phyloP scores from a whole-genome alignment of 2,329 filamentous ascomycete genomes.

The Trichoderma harzianum region DNA sequence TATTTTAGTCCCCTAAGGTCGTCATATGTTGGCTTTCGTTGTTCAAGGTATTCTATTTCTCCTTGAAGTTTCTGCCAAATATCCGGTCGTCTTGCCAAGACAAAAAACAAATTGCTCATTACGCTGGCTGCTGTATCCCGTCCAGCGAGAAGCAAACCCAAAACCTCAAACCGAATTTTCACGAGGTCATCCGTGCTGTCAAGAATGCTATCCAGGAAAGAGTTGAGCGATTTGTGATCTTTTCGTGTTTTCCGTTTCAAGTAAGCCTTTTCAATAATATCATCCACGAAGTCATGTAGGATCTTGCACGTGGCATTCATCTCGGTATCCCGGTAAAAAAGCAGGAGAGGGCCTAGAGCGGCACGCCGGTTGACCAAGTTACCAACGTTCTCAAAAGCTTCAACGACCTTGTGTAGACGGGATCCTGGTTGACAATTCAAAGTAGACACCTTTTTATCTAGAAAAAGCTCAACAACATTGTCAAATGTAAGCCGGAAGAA shows the following conservation, averaged over 20 bases:
- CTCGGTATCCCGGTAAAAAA: not conserved
- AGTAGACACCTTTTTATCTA: not conserved
- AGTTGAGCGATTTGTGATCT: not conserved
- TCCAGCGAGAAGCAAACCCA: not conserved
- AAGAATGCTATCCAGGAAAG: not conserved
- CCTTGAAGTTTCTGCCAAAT: not conserved
- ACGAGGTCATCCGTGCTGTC: not conserved
- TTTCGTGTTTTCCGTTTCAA: not conserved
- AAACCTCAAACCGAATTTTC: not conserved
- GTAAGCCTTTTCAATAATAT: not conserved
- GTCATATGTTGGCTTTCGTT: not conserved
- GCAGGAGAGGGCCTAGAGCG: not conserved
- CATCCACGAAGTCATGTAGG: not conserved
- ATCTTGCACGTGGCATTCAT: not conserved
- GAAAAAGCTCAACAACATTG: not conserved
- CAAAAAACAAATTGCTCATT: not conserved
- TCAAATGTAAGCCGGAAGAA: not conserved
- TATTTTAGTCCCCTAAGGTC: not conserved
- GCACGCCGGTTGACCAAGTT: not conserved
- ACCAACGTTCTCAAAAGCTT: not conserved
- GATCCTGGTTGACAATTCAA: not conserved
- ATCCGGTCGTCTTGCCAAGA: not conserved
- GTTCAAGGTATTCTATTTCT: not conserved
- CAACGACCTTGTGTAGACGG: not conserved
- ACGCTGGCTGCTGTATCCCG: not conserved